Base-by-base conservation (phyloP, 768 basidiomycete genomes). In the Mycena maculata region DNA sequence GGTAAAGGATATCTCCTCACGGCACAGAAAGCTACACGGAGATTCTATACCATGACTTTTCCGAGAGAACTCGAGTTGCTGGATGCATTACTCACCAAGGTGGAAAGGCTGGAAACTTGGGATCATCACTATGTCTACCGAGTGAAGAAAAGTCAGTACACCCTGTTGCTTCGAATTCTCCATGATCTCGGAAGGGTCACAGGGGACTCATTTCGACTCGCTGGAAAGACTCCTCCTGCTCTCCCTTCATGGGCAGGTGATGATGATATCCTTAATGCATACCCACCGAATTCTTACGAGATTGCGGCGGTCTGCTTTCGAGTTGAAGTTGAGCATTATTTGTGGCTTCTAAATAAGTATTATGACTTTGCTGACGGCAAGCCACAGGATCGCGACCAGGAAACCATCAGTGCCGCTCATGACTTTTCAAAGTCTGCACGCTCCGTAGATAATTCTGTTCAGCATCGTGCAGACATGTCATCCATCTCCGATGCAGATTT, bases 241-340 rank as follows among this genome's bases (percentile, higher is more conserved):
- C 42, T 58, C 2, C 56, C 56, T 2, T 18, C 30, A 11, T 60
- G 58, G 58, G 58, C 44, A 15, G 38, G 49, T 9, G 33, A 60
- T 5, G 58, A 48, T 20, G 58, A 60, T 75, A 48, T 60, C 13
- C 9, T 25, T 10, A 23, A 60, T 1, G 36, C 10, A 4, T 60
- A 49, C 18, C 0, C 11, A 1, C 45, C 11, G 8, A 48, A 38
- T 16, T 28, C 13, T 2, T 60, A 38, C 28, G 58, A 60, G 45
- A 60, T 60, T 15, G 12, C 28, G 12, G 33, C 25, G 3, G 58
- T 60, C 4, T 60, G 58, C 22, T 60, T 60, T 22, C 30, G 58
- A 3, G 47, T 49, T 7, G 58, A 60, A 41, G 58, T 60, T 39
- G 58, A 60, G 16, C 48, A 60, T 38, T 38, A 31, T 36, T 36